Conservation (phyloP, 768 basidiomycete genomes). For the Dioszegia aurantiaca region DNA sequence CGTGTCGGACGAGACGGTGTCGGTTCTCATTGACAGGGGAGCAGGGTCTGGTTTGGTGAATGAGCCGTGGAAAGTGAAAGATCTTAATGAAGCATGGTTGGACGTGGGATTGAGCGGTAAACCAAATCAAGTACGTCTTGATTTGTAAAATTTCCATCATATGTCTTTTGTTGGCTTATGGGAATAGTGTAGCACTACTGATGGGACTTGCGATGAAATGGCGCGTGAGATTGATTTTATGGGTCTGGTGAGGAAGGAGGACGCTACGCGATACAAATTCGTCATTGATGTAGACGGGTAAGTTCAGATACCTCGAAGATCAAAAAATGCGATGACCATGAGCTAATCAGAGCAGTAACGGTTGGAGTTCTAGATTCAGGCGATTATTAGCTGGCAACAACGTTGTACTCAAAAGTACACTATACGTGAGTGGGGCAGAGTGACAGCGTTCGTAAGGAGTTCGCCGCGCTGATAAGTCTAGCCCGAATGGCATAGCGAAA, state of each 20-base stretch:
- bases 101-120: conserved; percentile 41
- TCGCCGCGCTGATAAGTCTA: conserved; percentile 17
- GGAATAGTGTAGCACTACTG: conserved; percentile 34
- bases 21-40: conserved; percentile 27
- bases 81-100: conserved; percentile 36
- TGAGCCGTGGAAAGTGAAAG: conserved; percentile 20
- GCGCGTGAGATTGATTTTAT: conserved; percentile 39
- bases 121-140: conserved; percentile 43
- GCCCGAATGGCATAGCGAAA: conserved; percentile 46
- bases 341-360: conserved; percentile 25
- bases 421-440: conserved; percentile 33
- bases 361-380: conserved; percentile 45
- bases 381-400: conserved; percentile 41
- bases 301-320: conserved; percentile 9
- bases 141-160: no score
- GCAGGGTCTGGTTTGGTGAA: conserved; percentile 3
- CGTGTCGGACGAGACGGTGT: conserved; percentile 13
- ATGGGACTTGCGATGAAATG: conserved; percentile 43
- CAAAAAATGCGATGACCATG: not conserved
- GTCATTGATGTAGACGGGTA: conserved; percentile 46
- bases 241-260: conserved; percentile 33
- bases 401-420: conserved; percentile 45
- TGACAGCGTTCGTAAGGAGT: not conserved
- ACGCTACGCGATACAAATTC: conserved; percentile 38
- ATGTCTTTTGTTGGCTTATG: no score